Base-by-base conservation (phyloP, 129 eudicot species). In the Helianthus tuberosus region DNA sequence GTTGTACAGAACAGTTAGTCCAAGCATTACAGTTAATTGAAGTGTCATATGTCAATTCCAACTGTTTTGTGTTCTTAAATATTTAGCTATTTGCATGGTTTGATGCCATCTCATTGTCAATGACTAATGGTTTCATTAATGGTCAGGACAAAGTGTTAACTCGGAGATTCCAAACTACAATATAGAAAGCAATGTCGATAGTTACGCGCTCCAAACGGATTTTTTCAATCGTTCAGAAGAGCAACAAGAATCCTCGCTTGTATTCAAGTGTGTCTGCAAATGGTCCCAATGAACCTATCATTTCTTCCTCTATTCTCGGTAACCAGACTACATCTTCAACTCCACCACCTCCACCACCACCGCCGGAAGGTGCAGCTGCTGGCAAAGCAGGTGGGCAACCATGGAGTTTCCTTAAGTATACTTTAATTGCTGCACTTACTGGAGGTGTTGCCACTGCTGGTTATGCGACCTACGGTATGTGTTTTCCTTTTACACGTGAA, bases 381-480 rank as follows among this genome's bases (percentile, higher is more conserved):
- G 68, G 51, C 50, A 48, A 57, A 78, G 66, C 12, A 32, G 63
- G 82, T 72, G 76, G 78, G 46, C 79, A 74, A 38, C 71, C 89
- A 6, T 80, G 85, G 92, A 71, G 76, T 50, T 86, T 90, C 54
- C 82, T 93, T 36, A 88, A 76, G 86, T 89, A 78, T 67, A 77
- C 84, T 23, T 72, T 88, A 29, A 6, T 86, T 63, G 89, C 86
- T 17, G 89, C 91, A 38, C 49, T 90, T 16, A 81, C 89, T 8
- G 97, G 91, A 57, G 91, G 87, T 54, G 69, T 82, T 63, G 97
- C 84, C 20, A 67, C 97, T 10, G 88, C 93, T 79, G 98, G 87
- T 59, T 91, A 90, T 75, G 97, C 88, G 7, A 73, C 97, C 59
- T 85, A 88, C 13, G 98, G 98, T 94, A 66, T 53, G 73, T 12